Percentiles rank a stretch among this genome's conserved stretches.
These are phyloP conservation scores for Solanum sitiens DNA, from an alignment of 257 asterid species.

Conservation along the genomic window DNA sequence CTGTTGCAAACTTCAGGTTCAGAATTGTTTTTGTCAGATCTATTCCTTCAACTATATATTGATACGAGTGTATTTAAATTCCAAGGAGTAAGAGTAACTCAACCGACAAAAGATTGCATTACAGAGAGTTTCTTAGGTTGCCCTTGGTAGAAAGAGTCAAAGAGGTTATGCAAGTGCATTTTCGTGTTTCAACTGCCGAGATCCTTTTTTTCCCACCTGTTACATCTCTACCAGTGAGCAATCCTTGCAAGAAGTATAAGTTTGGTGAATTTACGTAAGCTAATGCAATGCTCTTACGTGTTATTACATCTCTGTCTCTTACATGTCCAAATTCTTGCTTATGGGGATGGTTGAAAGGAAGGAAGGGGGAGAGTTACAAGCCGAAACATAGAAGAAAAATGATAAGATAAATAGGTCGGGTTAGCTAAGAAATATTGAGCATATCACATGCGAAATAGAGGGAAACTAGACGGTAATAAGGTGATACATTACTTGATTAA, in stretches of 20 bases:
- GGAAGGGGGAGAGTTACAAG: neutral
- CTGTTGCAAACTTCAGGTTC: neutral
- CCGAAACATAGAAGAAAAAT: neutral
- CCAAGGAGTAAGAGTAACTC: neutral
- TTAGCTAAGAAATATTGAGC: neutral
- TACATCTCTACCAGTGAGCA: neutral
- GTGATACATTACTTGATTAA: neutral
- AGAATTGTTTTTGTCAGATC: neutral
- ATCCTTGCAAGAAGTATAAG: too few species aligned
- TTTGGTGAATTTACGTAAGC: neutral
- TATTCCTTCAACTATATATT: neutral
- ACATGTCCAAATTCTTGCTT: neutral
- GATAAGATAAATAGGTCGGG: neutral
- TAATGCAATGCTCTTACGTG: neutral
- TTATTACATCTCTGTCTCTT: neutral
- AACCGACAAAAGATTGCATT: neutral
- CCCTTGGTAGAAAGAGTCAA: neutral
- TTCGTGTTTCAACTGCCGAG: neutral
- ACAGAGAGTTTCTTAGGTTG: neutral
- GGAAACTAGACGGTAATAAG: neutral
- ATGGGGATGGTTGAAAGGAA: neutral
- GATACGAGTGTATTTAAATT: neutral
- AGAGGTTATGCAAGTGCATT: neutral
- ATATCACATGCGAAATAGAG: neutral
- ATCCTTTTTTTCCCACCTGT: neutral